Evolutionary conservation across 202 grass and related monocot species (phyloP).

Genomic region (Setaria italica): DNA sequence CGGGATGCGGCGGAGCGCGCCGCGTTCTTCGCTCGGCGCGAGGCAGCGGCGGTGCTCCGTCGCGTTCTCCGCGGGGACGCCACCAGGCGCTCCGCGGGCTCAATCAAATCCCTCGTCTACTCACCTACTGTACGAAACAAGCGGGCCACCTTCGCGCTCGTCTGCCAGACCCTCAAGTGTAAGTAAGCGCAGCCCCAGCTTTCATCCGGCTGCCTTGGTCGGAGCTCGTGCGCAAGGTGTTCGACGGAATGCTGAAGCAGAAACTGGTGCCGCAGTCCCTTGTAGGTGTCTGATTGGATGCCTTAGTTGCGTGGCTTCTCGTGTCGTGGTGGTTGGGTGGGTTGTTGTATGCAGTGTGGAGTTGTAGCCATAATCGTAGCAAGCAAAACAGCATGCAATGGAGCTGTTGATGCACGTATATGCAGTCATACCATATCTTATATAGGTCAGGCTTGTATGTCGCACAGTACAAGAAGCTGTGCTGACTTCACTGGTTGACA

Average conservation of each 20-base stretch:
- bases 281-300: not conserved
- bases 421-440: not conserved
- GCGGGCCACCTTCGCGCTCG: constrained; percentile 87
- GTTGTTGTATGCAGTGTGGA: not conserved
- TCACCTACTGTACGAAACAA: constrained; percentile 87
- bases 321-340: not conserved
- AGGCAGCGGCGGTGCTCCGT: constrained; percentile 86
- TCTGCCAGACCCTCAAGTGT: constrained; percentile 98
- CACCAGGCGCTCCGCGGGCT: constrained; percentile 55
- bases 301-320: not conserved
- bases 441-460: not conserved
- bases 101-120: constrained; percentile 91
- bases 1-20: constrained; percentile 68
- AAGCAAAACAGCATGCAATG: constrained; percentile 3
- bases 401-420: not conserved
- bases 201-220: not conserved
- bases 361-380: not conserved
- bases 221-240: constrained; percentile 21
- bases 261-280: not conserved
- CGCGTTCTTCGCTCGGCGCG: constrained; percentile 89
- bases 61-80: constrained; percentile 83
- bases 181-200: not conserved
- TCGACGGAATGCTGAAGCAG: constrained; percentile 47
- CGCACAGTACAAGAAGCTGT: not conserved
- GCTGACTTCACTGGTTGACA: not conserved